phyloP scores from a whole-genome alignment of 805 yeast genomes.

The Saccharomycodes ludwigii region DNA sequence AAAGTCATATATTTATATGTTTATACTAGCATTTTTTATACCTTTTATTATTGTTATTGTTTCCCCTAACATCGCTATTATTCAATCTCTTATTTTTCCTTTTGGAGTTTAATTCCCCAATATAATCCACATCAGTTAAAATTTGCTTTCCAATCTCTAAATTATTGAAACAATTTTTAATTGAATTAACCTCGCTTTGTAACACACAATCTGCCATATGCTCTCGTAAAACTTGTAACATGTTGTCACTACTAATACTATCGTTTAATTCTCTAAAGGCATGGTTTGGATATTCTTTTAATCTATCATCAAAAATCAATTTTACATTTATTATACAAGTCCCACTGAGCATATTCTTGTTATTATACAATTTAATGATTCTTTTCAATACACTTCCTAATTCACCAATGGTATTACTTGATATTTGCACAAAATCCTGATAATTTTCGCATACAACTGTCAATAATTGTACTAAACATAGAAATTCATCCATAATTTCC shows the following conservation, averaged over 20 bases:
- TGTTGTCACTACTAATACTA: conserved; percentile 13
- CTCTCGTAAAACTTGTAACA: conserved; percentile 12
- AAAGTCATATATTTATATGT: too few relatives aligned
- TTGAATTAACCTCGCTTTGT: conserved; percentile 40
- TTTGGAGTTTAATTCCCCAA: neutral
- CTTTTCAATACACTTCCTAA: conserved; percentile 28
- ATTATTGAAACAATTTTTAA: conserved; percentile 26
- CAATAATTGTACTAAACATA: conserved; percentile 42
- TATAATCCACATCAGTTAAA: neutral
- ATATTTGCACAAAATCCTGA: too few relatives aligned
- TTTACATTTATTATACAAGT: conserved; percentile 18
- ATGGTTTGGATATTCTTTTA: conserved; percentile 37
- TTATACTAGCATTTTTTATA: too few relatives aligned
- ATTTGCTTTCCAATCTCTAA: conserved; percentile 6
- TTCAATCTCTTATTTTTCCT: too few relatives aligned
- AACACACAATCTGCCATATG: conserved; percentile 45
- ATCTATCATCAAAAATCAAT: conserved; percentile 16
- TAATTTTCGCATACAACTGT: too few relatives aligned
- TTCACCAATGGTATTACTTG: too few relatives aligned
- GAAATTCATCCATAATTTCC: conserved; percentile 47
- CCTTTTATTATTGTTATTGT: too few relatives aligned
- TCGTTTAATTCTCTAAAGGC: conserved; percentile 15
- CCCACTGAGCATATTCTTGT: conserved; percentile 47
- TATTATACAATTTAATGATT: conserved; percentile 27
- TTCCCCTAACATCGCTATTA: too few relatives aligned